Evolutionary conservation across 1,284 basidiomycete genomes (phyloP).

Genomic region (Microbotryum violaceum): DNA sequence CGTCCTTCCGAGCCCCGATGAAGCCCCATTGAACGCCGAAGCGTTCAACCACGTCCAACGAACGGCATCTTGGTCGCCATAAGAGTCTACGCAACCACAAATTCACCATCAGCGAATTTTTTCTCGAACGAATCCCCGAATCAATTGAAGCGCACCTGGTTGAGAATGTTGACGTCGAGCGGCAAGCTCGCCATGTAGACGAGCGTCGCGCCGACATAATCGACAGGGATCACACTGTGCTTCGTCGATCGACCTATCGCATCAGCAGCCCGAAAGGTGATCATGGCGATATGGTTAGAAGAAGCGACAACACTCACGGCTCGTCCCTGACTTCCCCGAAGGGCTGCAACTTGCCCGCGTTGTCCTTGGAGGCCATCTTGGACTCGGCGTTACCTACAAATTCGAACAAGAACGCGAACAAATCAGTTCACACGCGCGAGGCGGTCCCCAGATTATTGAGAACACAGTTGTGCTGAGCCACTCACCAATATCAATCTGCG

Average conservation of each 20-base stretch:
- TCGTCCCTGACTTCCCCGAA: constrained; percentile 57
- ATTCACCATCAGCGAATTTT: not conserved
- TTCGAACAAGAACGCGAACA: not conserved
- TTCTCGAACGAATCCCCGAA: too few species aligned
- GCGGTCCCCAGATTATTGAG: too few species aligned
- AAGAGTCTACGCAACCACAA: constrained; percentile 2
- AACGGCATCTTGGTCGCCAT: constrained; percentile 57
- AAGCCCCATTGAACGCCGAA: too few species aligned
- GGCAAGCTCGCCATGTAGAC: constrained; percentile 64
- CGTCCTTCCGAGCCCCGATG: too few species aligned
- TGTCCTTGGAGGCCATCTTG: constrained; percentile 46
- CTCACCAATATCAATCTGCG: constrained; percentile 70
- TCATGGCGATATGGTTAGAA: too few species aligned
- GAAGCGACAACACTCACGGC: constrained; percentile 36
- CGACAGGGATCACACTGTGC: constrained; percentile 51
- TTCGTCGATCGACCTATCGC: not conserved
- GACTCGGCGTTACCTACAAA: constrained; percentile 59
- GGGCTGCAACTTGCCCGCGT: constrained; percentile 55
- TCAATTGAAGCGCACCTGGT: constrained; percentile 46
- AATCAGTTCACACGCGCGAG: not conserved
- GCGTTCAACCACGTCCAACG: constrained; percentile 53
- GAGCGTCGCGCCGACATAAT: constrained; percentile 61
- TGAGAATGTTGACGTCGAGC: constrained; percentile 59
- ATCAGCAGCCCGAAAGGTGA: too few species aligned
- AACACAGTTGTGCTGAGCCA: not conserved